Evolutionary conservation across 164 flowering plant genomes (phyloP).

Genomic region (Warburgia ugandensis): DNA sequence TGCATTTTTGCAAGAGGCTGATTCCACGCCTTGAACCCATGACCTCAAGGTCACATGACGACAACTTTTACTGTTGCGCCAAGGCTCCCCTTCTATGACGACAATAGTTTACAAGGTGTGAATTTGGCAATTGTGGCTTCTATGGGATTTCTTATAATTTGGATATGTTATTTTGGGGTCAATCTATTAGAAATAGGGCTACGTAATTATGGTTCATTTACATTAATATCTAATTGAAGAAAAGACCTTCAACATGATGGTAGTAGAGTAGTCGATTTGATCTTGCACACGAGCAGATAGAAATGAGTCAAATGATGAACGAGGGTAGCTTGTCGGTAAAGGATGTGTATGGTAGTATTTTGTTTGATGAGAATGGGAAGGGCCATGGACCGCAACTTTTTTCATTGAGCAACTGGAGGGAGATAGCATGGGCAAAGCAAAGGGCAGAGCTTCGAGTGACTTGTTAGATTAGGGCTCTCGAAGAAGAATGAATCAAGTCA

Average conservation of each 20-base stretch:
- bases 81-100: too few species aligned
- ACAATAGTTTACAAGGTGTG: too few species aligned
- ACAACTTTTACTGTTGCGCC: too few species aligned
- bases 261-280: slow-evolving; percentile 7
- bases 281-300: slow-evolving; percentile 7
- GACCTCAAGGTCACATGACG: too few species aligned
- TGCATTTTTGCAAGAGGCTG: too few species aligned
- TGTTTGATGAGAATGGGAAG: slow-evolving; percentile 8
- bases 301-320: slow-evolving; percentile 3
- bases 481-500: not conserved
- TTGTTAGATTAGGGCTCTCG: not conserved
- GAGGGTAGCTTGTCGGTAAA: slow-evolving; percentile 3
- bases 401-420: slow-evolving; percentile 1
- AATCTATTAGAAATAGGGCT: too few species aligned
- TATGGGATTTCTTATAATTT: too few species aligned
- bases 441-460: not conserved
- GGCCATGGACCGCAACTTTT: not conserved
- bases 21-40: too few species aligned
- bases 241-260: slow-evolving; percentile 5
- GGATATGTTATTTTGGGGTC: too few species aligned
- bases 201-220: too few species aligned
- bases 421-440: not conserved
- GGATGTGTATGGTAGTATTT: slow-evolving; percentile 8
- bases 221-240: too few species aligned
- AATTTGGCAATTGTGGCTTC: too few species aligned